Evolutionary conservation across 75 land plant species (phyloP).

Genomic region (Gnetum montanum): DNA sequence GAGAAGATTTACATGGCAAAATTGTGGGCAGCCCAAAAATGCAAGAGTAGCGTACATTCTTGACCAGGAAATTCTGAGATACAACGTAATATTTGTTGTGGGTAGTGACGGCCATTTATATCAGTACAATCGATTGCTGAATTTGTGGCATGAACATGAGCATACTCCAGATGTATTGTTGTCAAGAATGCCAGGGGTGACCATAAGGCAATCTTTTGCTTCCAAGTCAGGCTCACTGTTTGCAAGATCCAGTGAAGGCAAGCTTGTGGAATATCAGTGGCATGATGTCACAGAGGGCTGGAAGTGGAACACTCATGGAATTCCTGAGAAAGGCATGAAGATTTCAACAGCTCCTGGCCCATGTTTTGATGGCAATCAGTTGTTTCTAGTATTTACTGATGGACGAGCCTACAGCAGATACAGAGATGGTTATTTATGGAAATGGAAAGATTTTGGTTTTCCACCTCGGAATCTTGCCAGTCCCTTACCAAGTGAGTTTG

Average conservation of each 20-base stretch:
- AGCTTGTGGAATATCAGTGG: slow-evolving; percentile 64
- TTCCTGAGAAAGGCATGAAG: slow-evolving; percentile 29
- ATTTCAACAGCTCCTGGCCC: slow-evolving; percentile 68
- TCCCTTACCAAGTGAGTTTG: slow-evolving; percentile 5
- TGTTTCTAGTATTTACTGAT: slow-evolving; percentile 64
- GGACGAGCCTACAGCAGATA: slow-evolving; percentile 55
- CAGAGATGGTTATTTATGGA: slow-evolving; percentile 37
- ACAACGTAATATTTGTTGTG: slow-evolving; percentile 53
- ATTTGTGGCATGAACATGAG: slow-evolving; percentile 53
- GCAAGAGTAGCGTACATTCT: slow-evolving; percentile 47
- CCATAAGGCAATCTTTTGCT: slow-evolving; percentile 31
- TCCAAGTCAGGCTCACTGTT: slow-evolving; percentile 53
- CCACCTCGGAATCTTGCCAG: slow-evolving; percentile 14
- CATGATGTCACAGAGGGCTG: slow-evolving; percentile 50
- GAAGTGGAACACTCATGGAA: slow-evolving; percentile 75
- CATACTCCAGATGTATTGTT: slow-evolving; percentile 57
- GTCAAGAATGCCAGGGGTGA: slow-evolving; percentile 50
- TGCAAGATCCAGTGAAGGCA: slow-evolving; percentile 57
- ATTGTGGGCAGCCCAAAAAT: slow-evolving; percentile 52
- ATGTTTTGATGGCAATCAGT: slow-evolving; percentile 31
- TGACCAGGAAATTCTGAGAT: slow-evolving; percentile 60
- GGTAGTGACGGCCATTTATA: slow-evolving; percentile 56
- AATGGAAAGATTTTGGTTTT: slow-evolving; percentile 46
- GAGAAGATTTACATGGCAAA: slow-evolving; percentile 66
- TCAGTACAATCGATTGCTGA: slow-evolving; percentile 65